Evolutionary conservation across 257 asterid genomes (phyloP), one percentile per base, ranked within the genome.

Genomic region (Ilex aquifolium): DNA sequence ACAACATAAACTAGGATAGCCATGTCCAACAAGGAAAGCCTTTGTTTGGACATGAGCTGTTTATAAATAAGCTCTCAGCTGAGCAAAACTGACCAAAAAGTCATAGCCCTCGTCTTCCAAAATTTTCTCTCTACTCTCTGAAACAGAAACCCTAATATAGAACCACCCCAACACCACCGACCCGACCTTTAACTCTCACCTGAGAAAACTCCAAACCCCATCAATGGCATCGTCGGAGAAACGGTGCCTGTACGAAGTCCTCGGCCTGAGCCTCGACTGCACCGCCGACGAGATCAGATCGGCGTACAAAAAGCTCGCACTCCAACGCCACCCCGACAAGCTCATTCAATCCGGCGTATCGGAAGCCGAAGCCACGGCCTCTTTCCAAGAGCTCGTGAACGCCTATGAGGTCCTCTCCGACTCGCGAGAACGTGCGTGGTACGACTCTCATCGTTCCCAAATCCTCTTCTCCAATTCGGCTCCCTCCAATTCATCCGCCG

Each of bases 311-410:
- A 80, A 80, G 59, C 91, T 85, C 12, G 99, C 97, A 14, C 91
- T 93, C 66, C 99, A 85, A 80, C 96, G 96, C 80, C 99, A 93
- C 78, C 99, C 99, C 0, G 99, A 90, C 70, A 93, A 93, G 85
- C 94, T 93, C 49, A 80, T 82, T 56, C 70, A 67, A 60, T 75
- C 94, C 68, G 96, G 97, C 74, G 76, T 89, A 61, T 73, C 94
- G 32, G 97, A 87, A 73, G 76, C 95, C 69, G 95, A 90, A 36
- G 99, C 97, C 69, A 93, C 99, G 0, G 87, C 95, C 58, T 74
- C 89, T 11, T 93, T 93, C 68, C 99, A 90, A 39, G 99, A 92
- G 76, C 99, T 92, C 69, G 83, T 87, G 4, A 87, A 92, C 72
- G 97, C 99, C 1, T 92, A 92, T 75, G 92, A 90, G 72, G 99